These are phyloP conservation scores for Lophiotrema nucula DNA, from an alignment of 495 filamentous ascomycete genomes.

Conservation along the genomic window DNA sequence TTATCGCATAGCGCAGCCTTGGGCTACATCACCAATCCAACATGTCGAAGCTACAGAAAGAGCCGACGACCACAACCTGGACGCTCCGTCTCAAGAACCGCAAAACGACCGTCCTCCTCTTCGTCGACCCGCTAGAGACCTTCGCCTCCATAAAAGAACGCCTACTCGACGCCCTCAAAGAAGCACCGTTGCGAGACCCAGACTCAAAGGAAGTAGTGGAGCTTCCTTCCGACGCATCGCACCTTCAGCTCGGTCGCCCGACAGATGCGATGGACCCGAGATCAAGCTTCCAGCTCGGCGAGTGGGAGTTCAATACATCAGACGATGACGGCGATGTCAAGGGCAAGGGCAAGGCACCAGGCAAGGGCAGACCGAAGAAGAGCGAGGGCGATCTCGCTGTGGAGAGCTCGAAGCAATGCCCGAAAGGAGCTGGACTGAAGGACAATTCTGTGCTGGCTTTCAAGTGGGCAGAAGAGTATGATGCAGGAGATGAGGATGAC, in stretches of 20 bases:
- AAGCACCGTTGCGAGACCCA: conserved; percentile 37
- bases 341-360: conserved; percentile 34
- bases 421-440: conserved; percentile 51
- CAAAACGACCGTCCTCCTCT: conserved; percentile 73
- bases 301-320: conserved; percentile 37
- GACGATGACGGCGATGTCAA: conserved; percentile 33
- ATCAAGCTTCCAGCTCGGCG: conserved; percentile 54
- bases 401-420: conserved; percentile 40
- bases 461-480: conserved; percentile 18
- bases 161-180: conserved; percentile 56
- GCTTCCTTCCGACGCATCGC: conserved; percentile 49
- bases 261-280: conserved; percentile 55
- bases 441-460: background rate
- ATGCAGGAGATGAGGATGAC: conserved; percentile 23
- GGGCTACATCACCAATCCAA: too few species aligned
- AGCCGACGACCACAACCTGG: conserved; percentile 48
- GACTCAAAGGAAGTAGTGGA: conserved; percentile 21
- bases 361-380: conserved; percentile 27
- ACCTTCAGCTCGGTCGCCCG: conserved; percentile 55
- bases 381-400: conserved; percentile 4
- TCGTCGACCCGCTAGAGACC: conserved; percentile 59
- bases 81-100: conserved; percentile 78
- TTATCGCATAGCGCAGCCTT: too few species aligned
- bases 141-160: conserved; percentile 62
- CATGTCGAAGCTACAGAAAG: too few species aligned